These are phyloP conservation scores for Arabis hirsuta DNA, from an alignment of 345 rosid species.

Conservation along the genomic window DNA sequence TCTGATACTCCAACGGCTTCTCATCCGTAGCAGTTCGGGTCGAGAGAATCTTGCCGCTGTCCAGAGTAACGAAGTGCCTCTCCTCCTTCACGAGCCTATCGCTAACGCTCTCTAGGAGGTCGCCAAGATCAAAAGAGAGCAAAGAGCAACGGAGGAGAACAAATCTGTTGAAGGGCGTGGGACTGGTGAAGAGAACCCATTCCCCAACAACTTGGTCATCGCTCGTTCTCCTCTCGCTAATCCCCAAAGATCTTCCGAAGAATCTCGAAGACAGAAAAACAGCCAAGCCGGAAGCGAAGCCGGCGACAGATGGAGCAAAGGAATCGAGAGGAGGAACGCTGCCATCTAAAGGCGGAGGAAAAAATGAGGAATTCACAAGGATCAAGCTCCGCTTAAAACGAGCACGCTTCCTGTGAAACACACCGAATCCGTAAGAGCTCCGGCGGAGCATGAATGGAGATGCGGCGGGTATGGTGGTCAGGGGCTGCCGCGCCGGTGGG, in stretches of 20 bases:
- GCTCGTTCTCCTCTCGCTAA: not conserved
- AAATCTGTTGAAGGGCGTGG: conserved; percentile 90
- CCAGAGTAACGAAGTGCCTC: conserved; percentile 74
- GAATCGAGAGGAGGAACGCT: conserved; percentile 48
- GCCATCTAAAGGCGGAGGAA: conserved; percentile 52
- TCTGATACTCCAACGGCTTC: conserved; percentile 66
- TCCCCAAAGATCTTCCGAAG: conserved; percentile 22
- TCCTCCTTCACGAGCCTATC: conserved; percentile 78
- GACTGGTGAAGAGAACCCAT: conserved; percentile 80
- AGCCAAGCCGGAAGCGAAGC: conserved; percentile 68
- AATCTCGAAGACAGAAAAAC: conserved; percentile 48
- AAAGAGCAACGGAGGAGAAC: conserved; percentile 87
- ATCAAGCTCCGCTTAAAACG: conserved; percentile 50
- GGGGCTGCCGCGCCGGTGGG: conserved; percentile 11
- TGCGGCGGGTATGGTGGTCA: conserved; percentile 38
- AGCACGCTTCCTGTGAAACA: conserved; percentile 53
- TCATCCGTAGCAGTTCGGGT: conserved; percentile 36
- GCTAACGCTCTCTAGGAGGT: conserved; percentile 58
- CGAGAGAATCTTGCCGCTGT: conserved; percentile 60
- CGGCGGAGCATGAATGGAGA: conserved; percentile 45
- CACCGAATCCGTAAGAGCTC: conserved; percentile 46
- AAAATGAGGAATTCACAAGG: conserved; percentile 38
- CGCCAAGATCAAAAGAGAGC: conserved; percentile 55
- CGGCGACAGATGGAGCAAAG: conserved; percentile 56
- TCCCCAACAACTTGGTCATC: conserved; percentile 61